phyloP scores from a whole-genome alignment of 31 red algal genomes.

The Endocladia muricata region DNA sequence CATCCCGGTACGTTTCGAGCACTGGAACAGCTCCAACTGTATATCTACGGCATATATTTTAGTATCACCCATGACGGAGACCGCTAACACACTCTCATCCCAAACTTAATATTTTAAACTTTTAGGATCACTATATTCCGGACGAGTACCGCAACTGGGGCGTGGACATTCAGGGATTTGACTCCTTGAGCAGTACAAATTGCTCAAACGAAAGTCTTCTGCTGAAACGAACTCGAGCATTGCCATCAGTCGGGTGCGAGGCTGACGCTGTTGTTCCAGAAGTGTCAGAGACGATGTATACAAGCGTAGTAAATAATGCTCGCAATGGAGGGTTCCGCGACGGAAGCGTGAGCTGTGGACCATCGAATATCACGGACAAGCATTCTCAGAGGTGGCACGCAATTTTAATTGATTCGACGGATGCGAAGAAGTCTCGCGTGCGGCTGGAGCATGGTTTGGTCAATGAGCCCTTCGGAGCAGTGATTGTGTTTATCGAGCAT shows the following conservation, averaged over 20 bases:
- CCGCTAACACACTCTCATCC: no score
- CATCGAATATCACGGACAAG: neutral
- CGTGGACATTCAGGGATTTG: conserved; percentile 52
- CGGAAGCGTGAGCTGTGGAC: conserved; percentile 18
- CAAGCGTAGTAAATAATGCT: neutral
- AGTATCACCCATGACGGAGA: no score
- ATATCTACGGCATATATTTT: no score
- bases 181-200: conserved; percentile 34
- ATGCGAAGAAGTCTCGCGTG: conserved; percentile 21
- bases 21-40: no score
- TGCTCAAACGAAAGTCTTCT: neutral
- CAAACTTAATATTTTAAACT: no score
- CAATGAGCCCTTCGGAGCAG: neutral
- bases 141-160: conserved; percentile 74
- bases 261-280: conserved; percentile 72
- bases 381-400: neutral
- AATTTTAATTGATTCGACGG: neutral
- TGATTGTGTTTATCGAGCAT: conserved; percentile 43
- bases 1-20: conserved; percentile 21
- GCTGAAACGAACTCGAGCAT: conserved; percentile 52
- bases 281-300: neutral
- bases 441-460: conserved; percentile 19
- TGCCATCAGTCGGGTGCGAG: conserved; percentile 76
- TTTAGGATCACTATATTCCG: conserved; percentile 50
- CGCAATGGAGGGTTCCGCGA: conserved; percentile 35